Percentiles rank a stretch among this genome's conserved stretches.
phyloP scores from a whole-genome alignment of 148 eudicot species.

The Heliosperma pusillum region DNA sequence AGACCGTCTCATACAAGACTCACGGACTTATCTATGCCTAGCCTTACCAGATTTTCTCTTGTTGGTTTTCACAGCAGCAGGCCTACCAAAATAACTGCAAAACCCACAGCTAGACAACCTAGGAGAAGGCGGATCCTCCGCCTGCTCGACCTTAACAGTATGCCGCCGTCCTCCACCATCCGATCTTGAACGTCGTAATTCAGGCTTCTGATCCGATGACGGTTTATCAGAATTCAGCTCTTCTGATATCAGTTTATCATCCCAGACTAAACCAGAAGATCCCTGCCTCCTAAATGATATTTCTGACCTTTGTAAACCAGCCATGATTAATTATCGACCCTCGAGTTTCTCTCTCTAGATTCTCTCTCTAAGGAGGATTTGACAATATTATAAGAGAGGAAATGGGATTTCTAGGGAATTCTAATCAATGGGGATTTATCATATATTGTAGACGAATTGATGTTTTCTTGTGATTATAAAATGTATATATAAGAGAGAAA shows the following conservation, averaged over 20 bases:
- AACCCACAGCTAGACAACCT: slow-evolving; percentile 59
- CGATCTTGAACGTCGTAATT: slow-evolving; percentile 26
- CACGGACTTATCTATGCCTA: neutral
- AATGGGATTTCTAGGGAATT: slow-evolving; percentile 9
- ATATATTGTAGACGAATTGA: neutral
- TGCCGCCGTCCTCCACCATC: slow-evolving; percentile 33
- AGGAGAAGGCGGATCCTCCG: slow-evolving; percentile 77
- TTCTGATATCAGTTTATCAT: slow-evolving; percentile 54
- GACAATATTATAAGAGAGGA: neutral
- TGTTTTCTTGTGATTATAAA: slow-evolving; percentile 12
- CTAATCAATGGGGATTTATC: slow-evolving; percentile 10
- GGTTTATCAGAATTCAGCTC: slow-evolving; percentile 33
- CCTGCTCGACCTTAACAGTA: slow-evolving; percentile 42
- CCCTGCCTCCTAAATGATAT: slow-evolving; percentile 72
- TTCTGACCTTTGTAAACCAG: slow-evolving; percentile 66
- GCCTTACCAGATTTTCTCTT: slow-evolving; percentile 27
- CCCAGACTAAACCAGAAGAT: slow-evolving; percentile 86
- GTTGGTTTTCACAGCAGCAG: slow-evolving; percentile 17
- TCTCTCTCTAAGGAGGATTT: neutral
- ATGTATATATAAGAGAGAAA: neutral
- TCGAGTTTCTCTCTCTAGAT: neutral
- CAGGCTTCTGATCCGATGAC: slow-evolving; percentile 15
- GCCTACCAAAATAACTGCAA: slow-evolving; percentile 50
- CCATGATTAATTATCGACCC: slow-evolving; percentile 31
- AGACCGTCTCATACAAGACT: neutral